Evolutionary conservation across 2,329 filamentous ascomycete species (phyloP), one percentile per base, ranked within the genome.

Genomic region (Dothideomycetidae sp.): DNA sequence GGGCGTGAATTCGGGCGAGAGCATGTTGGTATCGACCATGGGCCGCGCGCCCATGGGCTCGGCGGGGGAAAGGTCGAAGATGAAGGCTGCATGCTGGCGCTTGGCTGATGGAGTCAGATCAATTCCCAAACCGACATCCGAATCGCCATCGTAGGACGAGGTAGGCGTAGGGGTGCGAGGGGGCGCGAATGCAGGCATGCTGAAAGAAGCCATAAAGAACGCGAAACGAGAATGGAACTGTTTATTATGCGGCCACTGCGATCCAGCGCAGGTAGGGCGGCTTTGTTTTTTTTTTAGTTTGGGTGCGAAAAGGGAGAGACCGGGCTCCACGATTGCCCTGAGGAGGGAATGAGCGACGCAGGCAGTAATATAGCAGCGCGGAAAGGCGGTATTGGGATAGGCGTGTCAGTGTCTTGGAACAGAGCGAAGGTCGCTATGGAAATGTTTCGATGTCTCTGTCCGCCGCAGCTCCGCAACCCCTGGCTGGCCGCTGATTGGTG

Each of bases 81-180:
- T 33, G 33, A 23, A 35, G 28, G 33, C 36, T 30, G 33, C 39
- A n/a, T n/a, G 37, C 35, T 29, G 13, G 17, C 36, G 15, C 36
- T 33, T 38, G 21, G 42, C 35, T 10, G 33, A 19, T 15, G 36
- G 33, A 14, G 33, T 36, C 26, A 45, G 45, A 35, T 52, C 46
- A 21, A 50, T 44, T 19, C 47, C 44, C 17, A 46, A 29, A 28
- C 48, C 45, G 29, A 39, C 37, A 17, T 44, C 35, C 16, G 26
- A 43, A 23, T 51, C 41, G 42, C 54, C 50, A 46, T 67, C 62
- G 46, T 72, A 67, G 38, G 66, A 63, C 50, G 69, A 65, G 45
- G 74, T 74, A 46, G 75, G 75, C 48, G 75, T 76, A 10, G 74
- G 74, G 19, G 75, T 77, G 47, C 71, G 66, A 39, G 75, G 74